Percentiles rank a stretch among this genome's conserved stretches.
phyloP scores from a whole-genome alignment of 73 alveolate species.

The Blepharisma stoltei region DNA sequence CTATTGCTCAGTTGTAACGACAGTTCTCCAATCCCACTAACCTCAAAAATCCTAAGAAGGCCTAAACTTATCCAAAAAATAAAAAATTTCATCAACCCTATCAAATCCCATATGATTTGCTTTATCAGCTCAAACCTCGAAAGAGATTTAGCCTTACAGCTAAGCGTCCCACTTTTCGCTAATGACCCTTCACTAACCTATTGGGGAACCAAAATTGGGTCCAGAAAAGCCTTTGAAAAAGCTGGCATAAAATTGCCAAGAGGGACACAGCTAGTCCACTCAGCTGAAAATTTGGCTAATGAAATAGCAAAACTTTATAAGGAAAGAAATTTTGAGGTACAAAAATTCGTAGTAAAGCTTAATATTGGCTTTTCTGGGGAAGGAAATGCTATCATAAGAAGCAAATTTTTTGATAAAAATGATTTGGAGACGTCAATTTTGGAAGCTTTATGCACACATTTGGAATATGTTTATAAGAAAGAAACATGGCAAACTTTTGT shows the following conservation, averaged over 20 bases:
- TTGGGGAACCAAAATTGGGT: constrained; percentile 2
- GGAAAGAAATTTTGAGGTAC: not conserved
- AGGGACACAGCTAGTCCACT: not conserved
- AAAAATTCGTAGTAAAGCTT: not conserved
- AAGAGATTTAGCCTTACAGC: not conserved
- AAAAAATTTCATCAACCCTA: not conserved
- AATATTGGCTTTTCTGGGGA: constrained; percentile 11
- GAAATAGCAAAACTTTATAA: not conserved
- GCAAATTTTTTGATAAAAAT: not conserved
- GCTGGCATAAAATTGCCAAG: not conserved
- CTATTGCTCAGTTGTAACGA: not conserved
- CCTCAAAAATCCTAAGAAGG: not conserved
- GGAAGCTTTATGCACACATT: not conserved
- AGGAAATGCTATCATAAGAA: constrained; percentile 13
- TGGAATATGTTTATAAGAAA: not conserved
- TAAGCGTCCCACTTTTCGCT: not conserved
- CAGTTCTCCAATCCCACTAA: not conserved
- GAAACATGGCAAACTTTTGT: not conserved
- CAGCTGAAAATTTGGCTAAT: not conserved
- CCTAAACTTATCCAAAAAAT: constrained; percentile 3
- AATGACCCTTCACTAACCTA: not conserved
- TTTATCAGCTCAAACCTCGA: not conserved
- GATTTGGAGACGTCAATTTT: not conserved
- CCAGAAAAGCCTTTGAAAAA: not conserved
- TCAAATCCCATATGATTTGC: not conserved